Base-by-base conservation (phyloP, 2,329 filamentous ascomycete species). In the Ceratocystis eucalypticola region DNA sequence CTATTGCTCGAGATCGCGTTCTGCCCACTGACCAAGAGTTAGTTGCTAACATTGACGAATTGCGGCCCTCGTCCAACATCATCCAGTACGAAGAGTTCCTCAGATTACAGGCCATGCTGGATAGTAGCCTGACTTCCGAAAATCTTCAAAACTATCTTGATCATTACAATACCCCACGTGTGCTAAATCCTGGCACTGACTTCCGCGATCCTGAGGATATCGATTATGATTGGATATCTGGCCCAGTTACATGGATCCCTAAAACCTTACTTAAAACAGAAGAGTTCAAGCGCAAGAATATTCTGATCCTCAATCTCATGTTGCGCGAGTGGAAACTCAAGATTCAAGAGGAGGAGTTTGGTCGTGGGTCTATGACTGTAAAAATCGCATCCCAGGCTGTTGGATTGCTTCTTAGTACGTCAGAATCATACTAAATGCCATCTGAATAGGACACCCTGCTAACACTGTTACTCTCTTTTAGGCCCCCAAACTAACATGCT, bases 281-380 rank as follows among this genome's bases (percentile, higher is more conserved):
- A 5, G 7, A 28, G 2, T 3, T 53, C 20, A 57, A 70, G 45
- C 69, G 70, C 3, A 84, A 84, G 71, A 71, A 76, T 48, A 74
- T 69, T 33, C 70, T 78, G 10, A 78, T 74, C 0, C 68, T 78
- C 17, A 73, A 73, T 66, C 73, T 85, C 65, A 74, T 84, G 74
- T 75, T 76, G 12, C 72, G 76, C 28, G 77, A 76, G 67, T 85
- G 82, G 82, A 76, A 74, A 2, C 69, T 84, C n/a, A 75, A 77
- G 7, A 76, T 79, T 1, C 74, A 76, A 65, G 79, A 82, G 69
- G 71, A 80, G 17, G 70, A 77, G 15, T 74, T 77, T 22, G 74
- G 74, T 5, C 71, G 77, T 2, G 82, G 82, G 5, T 73, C 74
- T 41, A 71, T 76, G 1, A 73, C 72, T 1, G 67, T 83, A 5